Base-by-base conservation (phyloP, 495 filamentous ascomycete genomes). In the Terfezia boudieri region DNA sequence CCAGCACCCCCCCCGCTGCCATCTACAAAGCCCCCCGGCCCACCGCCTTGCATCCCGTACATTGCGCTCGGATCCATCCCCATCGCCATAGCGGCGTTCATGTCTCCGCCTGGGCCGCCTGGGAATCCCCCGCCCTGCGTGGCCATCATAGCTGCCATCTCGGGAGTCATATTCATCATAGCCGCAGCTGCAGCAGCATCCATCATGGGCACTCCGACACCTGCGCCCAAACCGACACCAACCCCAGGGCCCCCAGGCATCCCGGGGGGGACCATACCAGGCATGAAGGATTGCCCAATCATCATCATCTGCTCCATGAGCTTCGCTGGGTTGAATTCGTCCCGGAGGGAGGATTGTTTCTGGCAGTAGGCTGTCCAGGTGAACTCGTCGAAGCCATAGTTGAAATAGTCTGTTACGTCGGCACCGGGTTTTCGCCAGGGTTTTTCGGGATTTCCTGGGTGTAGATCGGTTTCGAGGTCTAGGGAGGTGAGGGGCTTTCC, bases 361-460 rank as follows among this genome's bases (percentile, higher is more conserved):
- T 86, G 68, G 35, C 88, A 88, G 68, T 96, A 98, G 56, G 84
- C 77, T 32, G 88, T 83, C 90, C 90, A 98, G 14, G 92, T 95
- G 66, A 96, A 98, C 67, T 98, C 90, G 70, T 98, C 90, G 58
- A 98, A 98, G 37, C 92, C 92, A 71, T 96, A 98, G 70, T 98
- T 98, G 75, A 98, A 98, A 67, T 90, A 98, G 67, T 98, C 90
- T 26, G 82, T 86, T 46, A 93, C 75, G 66, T 96, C 90, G 49
- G 89, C 82, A n/a, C 90, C 90, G 9, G 90, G 90, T 56, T 86
- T 81, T 32, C 90, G 80, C 90, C 90, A 98, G 36, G 89, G 90
- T 68, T 94, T 95, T n/a, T 54, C 52, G 53, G 51, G 65, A 8
- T 20, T 46, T 2, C 17, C 17, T 46, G 41, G 41, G 41, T 14